These are phyloP conservation scores for Claviceps capensis DNA, from an alignment of 2,329 filamentous ascomycete genomes.

Conservation along the genomic window DNA sequence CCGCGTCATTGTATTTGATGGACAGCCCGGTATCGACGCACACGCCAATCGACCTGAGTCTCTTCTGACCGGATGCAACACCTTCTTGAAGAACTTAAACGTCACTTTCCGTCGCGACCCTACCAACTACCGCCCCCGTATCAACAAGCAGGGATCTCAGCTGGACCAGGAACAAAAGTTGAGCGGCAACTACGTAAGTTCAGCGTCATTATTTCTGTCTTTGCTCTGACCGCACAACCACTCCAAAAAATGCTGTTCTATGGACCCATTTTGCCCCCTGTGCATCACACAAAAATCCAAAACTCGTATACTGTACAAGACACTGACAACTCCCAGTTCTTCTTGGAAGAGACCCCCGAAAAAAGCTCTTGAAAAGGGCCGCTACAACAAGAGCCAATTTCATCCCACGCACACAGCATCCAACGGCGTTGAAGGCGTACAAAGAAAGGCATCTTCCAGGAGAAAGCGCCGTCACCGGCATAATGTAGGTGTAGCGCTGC, in stretches of 20 bases:
- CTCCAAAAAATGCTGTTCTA: not conserved
- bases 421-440: slow-evolving; percentile 31
- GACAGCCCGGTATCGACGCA: slow-evolving; percentile 75
- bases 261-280: not conserved
- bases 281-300: not conserved
- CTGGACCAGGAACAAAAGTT: slow-evolving; percentile 97
- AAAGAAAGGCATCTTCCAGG: slow-evolving; percentile 21
- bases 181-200: slow-evolving; percentile 77
- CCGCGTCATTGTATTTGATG: slow-evolving; percentile 96
- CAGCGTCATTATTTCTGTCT: not conserved
- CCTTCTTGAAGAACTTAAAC: slow-evolving; percentile 89
- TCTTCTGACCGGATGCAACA: slow-evolving; percentile 89
- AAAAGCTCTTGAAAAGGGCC: slow-evolving; percentile 47
- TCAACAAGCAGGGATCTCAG: slow-evolving; percentile 95
- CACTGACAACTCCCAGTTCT: slow-evolving; percentile 48
- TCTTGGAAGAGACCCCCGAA: slow-evolving; percentile 64
- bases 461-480: slow-evolving; percentile 17
- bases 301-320: not conserved
- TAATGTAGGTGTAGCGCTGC: slow-evolving; percentile 21
- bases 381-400: slow-evolving; percentile 19
- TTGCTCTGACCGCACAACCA: not conserved
- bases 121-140: slow-evolving; percentile 88
- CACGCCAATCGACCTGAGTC: slow-evolving; percentile 85
- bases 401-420: slow-evolving; percentile 16
- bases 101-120: slow-evolving; percentile 98